Percentiles rank a stretch among this genome's conserved stretches.
Evolutionary conservation across 805 yeast species (phyloP).

Genomic region (Kuraishia ogatae): DNA sequence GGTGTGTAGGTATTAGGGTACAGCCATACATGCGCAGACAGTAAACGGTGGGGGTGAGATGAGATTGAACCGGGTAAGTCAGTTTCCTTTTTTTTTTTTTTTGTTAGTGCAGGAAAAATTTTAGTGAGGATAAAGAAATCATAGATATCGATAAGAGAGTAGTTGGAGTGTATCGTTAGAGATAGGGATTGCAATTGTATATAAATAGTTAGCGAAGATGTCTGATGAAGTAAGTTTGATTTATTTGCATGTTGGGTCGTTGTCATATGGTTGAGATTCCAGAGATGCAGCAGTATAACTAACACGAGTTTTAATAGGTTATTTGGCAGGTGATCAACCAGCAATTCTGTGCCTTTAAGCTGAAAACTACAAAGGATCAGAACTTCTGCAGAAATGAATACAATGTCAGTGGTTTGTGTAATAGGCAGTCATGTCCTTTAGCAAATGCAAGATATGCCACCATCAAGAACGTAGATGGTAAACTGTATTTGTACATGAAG

Average conservation of each 20-base stretch:
- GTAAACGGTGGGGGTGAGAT: neutral
- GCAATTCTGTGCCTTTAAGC: conserved; percentile 91
- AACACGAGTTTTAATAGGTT: conserved; percentile 33
- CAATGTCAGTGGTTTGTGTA: conserved; percentile 91
- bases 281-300: neutral
- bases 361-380: conserved; percentile 82
- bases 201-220: conserved; percentile 8
- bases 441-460: conserved; percentile 93
- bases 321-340: conserved; percentile 97
- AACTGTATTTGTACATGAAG: conserved; percentile 82
- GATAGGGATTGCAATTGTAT: neutral
- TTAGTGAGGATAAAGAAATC: neutral
- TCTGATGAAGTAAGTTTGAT: conserved; percentile 19
- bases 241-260: neutral
- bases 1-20: too few relatives aligned
- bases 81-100: neutral
- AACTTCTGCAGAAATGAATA: conserved; percentile 93
- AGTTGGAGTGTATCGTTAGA: neutral
- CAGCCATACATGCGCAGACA: neutral
- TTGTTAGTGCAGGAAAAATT: neutral
- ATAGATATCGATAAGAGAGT: neutral
- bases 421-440: conserved; percentile 89
- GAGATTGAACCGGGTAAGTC: neutral
- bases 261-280: neutral
- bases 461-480: conserved; percentile 72